phyloP scores from a whole-genome alignment of 192 early-diverging fungal genomes.

The Coemansia sp. region DNA sequence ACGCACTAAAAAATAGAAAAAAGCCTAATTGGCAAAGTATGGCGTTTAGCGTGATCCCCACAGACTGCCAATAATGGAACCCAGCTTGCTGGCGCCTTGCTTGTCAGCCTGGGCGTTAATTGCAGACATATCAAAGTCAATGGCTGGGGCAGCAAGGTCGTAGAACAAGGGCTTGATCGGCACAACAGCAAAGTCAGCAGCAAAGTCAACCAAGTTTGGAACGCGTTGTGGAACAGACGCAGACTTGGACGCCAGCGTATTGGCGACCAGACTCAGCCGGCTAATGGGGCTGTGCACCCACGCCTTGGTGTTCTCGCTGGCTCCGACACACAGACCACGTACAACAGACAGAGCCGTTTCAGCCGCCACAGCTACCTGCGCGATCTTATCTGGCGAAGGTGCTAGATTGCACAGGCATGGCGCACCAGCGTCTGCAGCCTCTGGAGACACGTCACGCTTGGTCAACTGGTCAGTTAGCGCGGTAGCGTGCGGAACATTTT shows the following conservation, averaged over 20 bases:
- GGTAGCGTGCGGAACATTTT: slow-evolving; percentile 15
- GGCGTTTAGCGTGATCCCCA: slow-evolving; percentile 21
- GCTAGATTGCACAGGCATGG: slow-evolving; percentile 18
- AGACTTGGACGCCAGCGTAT: slow-evolving; percentile 3
- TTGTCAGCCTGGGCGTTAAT: slow-evolving; percentile 28
- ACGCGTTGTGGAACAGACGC: slow-evolving; percentile 6
- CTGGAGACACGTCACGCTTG: not conserved
- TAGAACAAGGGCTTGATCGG: slow-evolving; percentile 51
- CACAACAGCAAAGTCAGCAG: slow-evolving; percentile 20
- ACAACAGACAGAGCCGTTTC: slow-evolving; percentile 11
- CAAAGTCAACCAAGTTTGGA: slow-evolving; percentile 35
- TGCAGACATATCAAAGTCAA: slow-evolving; percentile 40
- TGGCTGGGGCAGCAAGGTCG: slow-evolving; percentile 42
- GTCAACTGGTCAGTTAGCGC: slow-evolving; percentile 3
- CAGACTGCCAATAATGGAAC: slow-evolving; percentile 45
- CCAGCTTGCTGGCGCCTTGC: slow-evolving; percentile 31
- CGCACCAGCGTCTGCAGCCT: not conserved
- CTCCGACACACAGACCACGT: slow-evolving; percentile 18
- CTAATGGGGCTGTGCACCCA: slow-evolving; percentile 7
- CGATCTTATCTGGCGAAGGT: slow-evolving; percentile 7
- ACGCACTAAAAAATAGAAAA: no score
- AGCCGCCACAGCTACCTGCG: slow-evolving; percentile 2
- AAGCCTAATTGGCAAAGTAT: no score
- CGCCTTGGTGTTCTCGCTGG: not conserved
- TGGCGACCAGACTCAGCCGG: slow-evolving; percentile 17